Conservation (phyloP, 768 basidiomycete genomes). For the Mycena epipterygia region DNA sequence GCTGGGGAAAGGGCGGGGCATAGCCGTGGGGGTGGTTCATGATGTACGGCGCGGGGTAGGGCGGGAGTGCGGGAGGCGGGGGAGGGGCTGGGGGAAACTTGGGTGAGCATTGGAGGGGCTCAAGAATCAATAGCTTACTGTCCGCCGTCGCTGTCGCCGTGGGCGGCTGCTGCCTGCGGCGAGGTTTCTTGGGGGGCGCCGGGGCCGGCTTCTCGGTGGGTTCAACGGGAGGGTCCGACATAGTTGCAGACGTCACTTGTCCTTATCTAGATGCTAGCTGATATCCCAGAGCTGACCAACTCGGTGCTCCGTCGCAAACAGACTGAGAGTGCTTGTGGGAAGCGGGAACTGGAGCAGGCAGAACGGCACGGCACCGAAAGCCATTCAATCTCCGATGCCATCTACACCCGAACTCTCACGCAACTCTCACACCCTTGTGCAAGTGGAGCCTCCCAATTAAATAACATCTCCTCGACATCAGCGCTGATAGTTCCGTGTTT, state of each 20-base stretch:
- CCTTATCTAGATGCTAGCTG: conserved; percentile 11
- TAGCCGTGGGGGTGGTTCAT: conserved; percentile 76
- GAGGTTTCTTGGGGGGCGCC: conserved; percentile 59
- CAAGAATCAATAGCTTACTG: conserved; percentile 25
- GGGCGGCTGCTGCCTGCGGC: conserved; percentile 62
- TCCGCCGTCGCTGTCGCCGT: conserved; percentile 23
- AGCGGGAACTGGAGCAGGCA: background rate
- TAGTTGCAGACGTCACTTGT: background rate
- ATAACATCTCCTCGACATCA: too few relatives aligned
- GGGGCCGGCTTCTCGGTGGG: conserved; percentile 45
- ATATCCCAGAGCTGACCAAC: conserved; percentile 17
- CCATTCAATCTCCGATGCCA: conserved; percentile 1
- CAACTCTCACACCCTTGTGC: conserved; percentile 53
- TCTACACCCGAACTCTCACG: too few relatives aligned
- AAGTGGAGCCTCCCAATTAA: conserved; percentile 56
- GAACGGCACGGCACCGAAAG: background rate
- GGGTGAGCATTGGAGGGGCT: background rate
- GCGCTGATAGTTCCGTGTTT: too few relatives aligned
- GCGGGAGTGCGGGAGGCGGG: conserved; percentile 61
- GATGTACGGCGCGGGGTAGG: conserved; percentile 70
- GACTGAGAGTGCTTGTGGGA: too few relatives aligned
- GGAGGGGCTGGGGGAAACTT: conserved; percentile 28
- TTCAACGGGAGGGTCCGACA: too few relatives aligned
- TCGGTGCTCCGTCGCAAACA: too few relatives aligned
- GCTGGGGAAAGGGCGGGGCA: conserved; percentile 56